Evolutionary conservation across 2,329 filamentous ascomycete genomes (phyloP), one percentile per base, ranked within the genome.

Genomic region (Hypoxylon sp.): DNA sequence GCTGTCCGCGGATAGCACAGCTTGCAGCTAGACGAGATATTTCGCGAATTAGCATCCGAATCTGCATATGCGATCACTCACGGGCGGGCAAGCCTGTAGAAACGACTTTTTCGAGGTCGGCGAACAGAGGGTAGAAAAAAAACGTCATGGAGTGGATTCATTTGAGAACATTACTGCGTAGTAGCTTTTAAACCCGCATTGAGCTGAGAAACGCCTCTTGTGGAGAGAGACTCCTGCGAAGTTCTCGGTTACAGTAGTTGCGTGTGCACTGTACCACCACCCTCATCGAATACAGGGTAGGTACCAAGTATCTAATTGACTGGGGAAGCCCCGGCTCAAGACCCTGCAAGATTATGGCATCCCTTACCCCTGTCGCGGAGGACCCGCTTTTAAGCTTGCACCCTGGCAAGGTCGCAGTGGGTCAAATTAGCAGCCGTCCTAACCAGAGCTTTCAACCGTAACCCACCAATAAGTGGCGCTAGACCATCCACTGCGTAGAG

Each of bases 391-490:
- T 56, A 21, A 53, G 50, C 28, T 34, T n/a, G 41, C 30, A 61
- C 19, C 50, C 52, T 49, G 53, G 50, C 53, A 17, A 23, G 57
- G 56, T 57, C 2, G 48, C 10, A 61, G 48, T 63, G 55, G 67
- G 67, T 60, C 64, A 67, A 67, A 67, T 65, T 70, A 70, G 67
- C 49, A 63, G 43, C 34, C 49, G 28, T 67, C 49, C 56, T 59
- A 58, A 38, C 49, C 51, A 59, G 30, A 66, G 63, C 59, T 67
- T 34, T 30, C 23, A 57, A 25, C 34, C 49, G 34, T 30, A 46
- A 45, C 23, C 57, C 32, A 13, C 60, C 50, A 60, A 60, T 60
- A 23, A 46, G 41, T 60, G 36, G 48, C 43, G 63, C 45, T 45
- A 17, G 25, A 38, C 36, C 14, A 56, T 19, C 3, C 2, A 30